phyloP scores from a whole-genome alignment of 192 early-diverging fungal species.

The Backusella circina region DNA sequence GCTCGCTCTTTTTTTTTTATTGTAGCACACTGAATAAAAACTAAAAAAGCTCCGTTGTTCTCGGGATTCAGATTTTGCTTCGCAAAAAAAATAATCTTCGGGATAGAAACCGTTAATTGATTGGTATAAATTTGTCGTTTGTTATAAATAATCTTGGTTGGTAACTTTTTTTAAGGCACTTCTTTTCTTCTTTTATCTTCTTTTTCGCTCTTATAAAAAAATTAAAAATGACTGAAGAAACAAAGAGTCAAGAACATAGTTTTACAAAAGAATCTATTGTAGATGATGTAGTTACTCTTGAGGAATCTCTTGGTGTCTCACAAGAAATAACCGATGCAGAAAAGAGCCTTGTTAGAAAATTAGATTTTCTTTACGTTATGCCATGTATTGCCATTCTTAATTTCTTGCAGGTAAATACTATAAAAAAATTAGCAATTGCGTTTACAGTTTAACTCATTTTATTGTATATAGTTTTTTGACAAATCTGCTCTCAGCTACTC shows the following conservation, averaged over 20 bases:
- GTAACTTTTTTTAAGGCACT: neutral
- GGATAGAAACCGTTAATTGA: neutral
- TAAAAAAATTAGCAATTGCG: neutral
- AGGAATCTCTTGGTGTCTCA: neutral
- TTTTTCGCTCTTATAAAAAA: neutral
- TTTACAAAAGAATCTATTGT: neutral
- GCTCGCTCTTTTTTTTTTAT: neutral
- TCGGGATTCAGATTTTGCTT: neutral
- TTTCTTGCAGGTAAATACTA: constrained; percentile 21
- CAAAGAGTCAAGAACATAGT: neutral
- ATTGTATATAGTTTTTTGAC: constrained; percentile 21
- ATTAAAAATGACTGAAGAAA: neutral
- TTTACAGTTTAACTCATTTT: neutral
- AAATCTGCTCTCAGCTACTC: constrained; percentile 23
- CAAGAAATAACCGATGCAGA: constrained; percentile 7
- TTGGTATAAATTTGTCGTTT: neutral
- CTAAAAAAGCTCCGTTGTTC: neutral
- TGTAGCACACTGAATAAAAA: neutral
- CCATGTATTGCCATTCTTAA: constrained; percentile 24
- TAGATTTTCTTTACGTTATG: constrained; percentile 26
- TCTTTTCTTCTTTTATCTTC: neutral
- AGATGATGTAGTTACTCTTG: neutral
- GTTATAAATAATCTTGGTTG: neutral
- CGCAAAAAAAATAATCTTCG: neutral
- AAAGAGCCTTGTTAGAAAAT: constrained; percentile 2